Evolutionary conservation across 2,329 filamentous ascomycete genomes (phyloP).

Genomic region (Botrytis tulipae): DNA sequence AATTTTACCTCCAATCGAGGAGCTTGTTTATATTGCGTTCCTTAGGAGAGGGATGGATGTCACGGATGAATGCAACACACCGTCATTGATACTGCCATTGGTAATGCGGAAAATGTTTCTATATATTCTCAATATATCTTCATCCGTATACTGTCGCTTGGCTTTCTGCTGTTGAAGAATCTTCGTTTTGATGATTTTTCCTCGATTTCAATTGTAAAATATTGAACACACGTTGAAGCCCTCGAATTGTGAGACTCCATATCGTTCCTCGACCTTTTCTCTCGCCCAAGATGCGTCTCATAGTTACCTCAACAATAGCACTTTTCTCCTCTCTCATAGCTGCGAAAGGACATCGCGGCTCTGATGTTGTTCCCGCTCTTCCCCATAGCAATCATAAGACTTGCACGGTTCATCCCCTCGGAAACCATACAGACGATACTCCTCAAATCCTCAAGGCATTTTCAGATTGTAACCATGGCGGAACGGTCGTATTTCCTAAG

Average conservation of each 20-base stretch:
- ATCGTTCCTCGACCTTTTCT: background rate
- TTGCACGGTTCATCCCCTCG: slow-evolving; percentile 44
- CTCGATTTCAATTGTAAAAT: background rate
- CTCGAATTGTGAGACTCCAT: background rate
- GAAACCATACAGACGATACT: slow-evolving; percentile 48
- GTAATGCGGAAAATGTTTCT: background rate
- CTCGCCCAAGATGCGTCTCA: background rate
- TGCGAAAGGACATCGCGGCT: background rate
- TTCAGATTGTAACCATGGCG: slow-evolving; percentile 47
- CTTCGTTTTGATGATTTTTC: background rate
- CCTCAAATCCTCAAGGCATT: slow-evolving; percentile 53
- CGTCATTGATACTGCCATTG: background rate
- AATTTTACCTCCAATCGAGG: slow-evolving; percentile 30
- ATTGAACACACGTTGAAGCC: background rate
- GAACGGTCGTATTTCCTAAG: slow-evolving; percentile 51
- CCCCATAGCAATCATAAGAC: slow-evolving; percentile 22
- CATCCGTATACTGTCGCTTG: background rate
- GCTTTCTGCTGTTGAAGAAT: background rate
- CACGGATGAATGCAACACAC: background rate
- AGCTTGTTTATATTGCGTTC: background rate
- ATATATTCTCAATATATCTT: slow-evolving; percentile 6
- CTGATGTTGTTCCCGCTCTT: slow-evolving; percentile 3
- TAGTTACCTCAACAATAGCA: background rate
- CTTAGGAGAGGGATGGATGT: background rate
- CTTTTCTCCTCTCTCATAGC: slow-evolving; percentile 5